Base-by-base conservation (phyloP, 108 stramenopile species). In the Pseudonitzschia multiseries region DNA sequence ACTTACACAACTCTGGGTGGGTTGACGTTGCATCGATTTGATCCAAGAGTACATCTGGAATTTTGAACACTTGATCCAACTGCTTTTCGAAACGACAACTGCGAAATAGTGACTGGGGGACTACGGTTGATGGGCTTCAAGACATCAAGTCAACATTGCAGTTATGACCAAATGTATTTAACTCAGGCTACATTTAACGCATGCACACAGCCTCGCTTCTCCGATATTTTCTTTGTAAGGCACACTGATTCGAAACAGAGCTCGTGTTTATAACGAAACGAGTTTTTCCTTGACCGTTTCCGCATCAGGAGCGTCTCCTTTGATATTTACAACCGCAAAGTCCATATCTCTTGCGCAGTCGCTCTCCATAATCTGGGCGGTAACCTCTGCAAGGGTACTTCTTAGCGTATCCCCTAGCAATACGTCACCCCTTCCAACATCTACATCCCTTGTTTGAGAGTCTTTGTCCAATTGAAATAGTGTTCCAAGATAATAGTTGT, bases 351-450 rank as follows among this genome's bases (percentile, higher is more conserved):
- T 54, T 22, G 76, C 76, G 54, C 43, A 66, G 43, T 82, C 73
- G 20, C 71, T 69, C 70, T 82, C 81, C 26, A 67, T 60, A 27
- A 82, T 65, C 70, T 84, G 83, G 20, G 81, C 86, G 26, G 78
- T 82, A 22, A 87, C 75, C 71, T 87, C 83, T 9, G 86, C 86
- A 33, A 84, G 79, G 15, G 80, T 87, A 40, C 64, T 76, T 32
- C 83, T 48, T 36, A 78, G 64, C 13, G 80, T 79, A 29, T 91
- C 90, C n/a, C 90, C 90, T 60, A 89, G 18, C 26, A 91, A 61
- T 20, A 46, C 46, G 73, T 91, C 90, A 15, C 90, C 90, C n/a
- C 14, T 27, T 27, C 66, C 81, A 17, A 88, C 26, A 40, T 82
- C 57, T 1, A 91, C 86, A n/a, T 84, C 90, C 60, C 84, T 82